Percentiles rank a stretch among this genome's conserved stretches.
These are phyloP conservation scores for Salix arbutifolia DNA, from an alignment of 345 rosid species.

Conservation along the genomic window DNA sequence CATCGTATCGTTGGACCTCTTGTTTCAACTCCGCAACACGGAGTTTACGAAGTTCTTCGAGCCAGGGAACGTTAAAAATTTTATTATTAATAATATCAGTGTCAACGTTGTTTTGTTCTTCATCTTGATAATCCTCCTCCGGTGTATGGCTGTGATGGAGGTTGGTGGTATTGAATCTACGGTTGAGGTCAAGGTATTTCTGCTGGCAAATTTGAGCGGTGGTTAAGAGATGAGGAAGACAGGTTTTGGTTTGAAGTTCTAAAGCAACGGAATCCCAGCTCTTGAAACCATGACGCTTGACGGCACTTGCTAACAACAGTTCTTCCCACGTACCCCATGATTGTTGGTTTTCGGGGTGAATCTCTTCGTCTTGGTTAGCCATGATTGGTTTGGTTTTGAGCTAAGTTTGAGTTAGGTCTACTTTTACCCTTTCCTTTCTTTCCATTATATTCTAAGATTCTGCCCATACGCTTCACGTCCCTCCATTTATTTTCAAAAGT, in stretches of 20 bases:
- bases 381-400: not conserved
- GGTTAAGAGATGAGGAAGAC: slow-evolving; percentile 38
- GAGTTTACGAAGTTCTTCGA: slow-evolving; percentile 58
- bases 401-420: not conserved
- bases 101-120: not conserved
- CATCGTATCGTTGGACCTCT: slow-evolving; percentile 64
- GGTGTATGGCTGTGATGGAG: not conserved
- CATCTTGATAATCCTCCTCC: slow-evolving; percentile 2
- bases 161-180: slow-evolving; percentile 36
- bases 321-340: slow-evolving; percentile 89
- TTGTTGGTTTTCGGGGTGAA: not conserved
- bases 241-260: slow-evolving; percentile 60
- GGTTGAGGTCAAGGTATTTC: slow-evolving; percentile 61
- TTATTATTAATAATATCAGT: not conserved
- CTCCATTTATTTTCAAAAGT: not conserved
- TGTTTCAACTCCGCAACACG: slow-evolving; percentile 76
- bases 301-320: slow-evolving; percentile 73
- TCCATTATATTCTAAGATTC: not conserved
- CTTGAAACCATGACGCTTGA: slow-evolving; percentile 66
- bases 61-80: slow-evolving; percentile 41
- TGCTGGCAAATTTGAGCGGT: slow-evolving; percentile 47
- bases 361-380: not conserved
- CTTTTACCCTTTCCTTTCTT: not conserved
- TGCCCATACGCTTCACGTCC: not conserved
- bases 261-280: slow-evolving; percentile 72